phyloP scores from a whole-genome alignment of 805 yeast genomes.

The Candida ipomoeae region DNA sequence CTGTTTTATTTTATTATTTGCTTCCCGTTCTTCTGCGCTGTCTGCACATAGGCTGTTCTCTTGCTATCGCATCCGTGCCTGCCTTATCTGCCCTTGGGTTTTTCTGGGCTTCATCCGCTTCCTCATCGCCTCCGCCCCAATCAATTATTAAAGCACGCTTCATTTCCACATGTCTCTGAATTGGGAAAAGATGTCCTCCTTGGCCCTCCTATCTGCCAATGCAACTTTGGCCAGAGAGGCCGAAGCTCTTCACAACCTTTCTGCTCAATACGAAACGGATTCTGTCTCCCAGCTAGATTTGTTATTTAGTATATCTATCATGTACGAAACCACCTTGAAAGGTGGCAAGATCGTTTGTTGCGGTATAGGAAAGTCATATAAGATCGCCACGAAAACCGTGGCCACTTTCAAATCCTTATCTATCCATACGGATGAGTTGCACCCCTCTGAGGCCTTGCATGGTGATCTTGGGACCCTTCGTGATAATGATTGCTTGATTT shows the following conservation, averaged over 20 bases:
- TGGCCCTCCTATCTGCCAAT: conserved; percentile 32
- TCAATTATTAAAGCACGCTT: background rate
- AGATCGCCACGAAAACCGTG: conserved; percentile 71
- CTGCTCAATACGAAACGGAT: conserved; percentile 43
- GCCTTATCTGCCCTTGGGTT: too few species aligned
- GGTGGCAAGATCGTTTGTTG: conserved; percentile 71
- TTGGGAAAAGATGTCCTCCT: conserved; percentile 11
- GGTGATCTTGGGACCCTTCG: conserved; percentile 79
- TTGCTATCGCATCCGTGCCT: background rate
- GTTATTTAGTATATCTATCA: conserved; percentile 37
- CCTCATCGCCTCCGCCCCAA: background rate
- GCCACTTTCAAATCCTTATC: conserved; percentile 83
- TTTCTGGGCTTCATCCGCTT: background rate
- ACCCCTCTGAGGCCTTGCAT: conserved; percentile 85
- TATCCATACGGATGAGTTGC: conserved; percentile 61
- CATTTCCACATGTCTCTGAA: conserved; percentile 4
- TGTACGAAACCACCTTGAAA: conserved; percentile 24
- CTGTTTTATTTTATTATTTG: too few species aligned
- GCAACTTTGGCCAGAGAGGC: conserved; percentile 44
- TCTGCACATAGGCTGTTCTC: background rate
- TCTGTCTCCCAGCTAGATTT: conserved; percentile 44
- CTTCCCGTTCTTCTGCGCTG: background rate
- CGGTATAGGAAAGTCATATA: conserved; percentile 83
- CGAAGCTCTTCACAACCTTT: conserved; percentile 44
- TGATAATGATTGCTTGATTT: conserved; percentile 53